Evolutionary conservation across 345 rosid species (phyloP).

Genomic region (Camelina neglecta): DNA sequence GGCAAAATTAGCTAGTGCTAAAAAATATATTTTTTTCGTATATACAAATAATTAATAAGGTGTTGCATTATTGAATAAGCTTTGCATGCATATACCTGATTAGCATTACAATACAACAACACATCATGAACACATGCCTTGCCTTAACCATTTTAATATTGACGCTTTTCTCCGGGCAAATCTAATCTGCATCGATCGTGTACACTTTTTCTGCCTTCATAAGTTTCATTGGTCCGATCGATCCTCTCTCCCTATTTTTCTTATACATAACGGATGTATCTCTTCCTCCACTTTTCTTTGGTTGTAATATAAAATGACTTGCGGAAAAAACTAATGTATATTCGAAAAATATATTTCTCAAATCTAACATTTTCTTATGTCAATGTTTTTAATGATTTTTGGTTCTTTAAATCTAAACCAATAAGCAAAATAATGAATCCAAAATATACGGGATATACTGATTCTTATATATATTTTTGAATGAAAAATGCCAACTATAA

Average conservation of each 20-base stretch:
- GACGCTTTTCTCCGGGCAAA: constrained; percentile 19
- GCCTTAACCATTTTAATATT: constrained; percentile 14
- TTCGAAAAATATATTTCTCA: too few relatives aligned
- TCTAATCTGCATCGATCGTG: constrained; percentile 9
- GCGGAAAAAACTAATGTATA: not conserved
- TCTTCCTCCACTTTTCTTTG: not conserved
- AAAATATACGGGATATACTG: not conserved
- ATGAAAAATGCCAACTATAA: not conserved
- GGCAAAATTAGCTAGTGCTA: too few relatives aligned
- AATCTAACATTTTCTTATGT: not conserved
- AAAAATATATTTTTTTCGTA: too few relatives aligned
- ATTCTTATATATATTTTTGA: not conserved
- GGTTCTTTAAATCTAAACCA: too few relatives aligned
- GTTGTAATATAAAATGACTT: not conserved
- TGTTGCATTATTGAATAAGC: constrained; percentile 14
- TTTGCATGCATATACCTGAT: constrained; percentile 1
- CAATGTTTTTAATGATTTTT: not conserved
- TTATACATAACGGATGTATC: not conserved
- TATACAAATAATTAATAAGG: not conserved
- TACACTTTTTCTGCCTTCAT: not conserved
- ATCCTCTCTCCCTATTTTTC: not conserved
- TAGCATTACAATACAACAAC: not conserved
- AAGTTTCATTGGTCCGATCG: too few relatives aligned
- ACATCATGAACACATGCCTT: constrained; percentile 18
- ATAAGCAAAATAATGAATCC: too few relatives aligned